Percentiles rank a stretch among this genome's conserved stretches.
Evolutionary conservation across 495 filamentous ascomycete genomes (phyloP).

Genomic region (Penicillium lividum): DNA sequence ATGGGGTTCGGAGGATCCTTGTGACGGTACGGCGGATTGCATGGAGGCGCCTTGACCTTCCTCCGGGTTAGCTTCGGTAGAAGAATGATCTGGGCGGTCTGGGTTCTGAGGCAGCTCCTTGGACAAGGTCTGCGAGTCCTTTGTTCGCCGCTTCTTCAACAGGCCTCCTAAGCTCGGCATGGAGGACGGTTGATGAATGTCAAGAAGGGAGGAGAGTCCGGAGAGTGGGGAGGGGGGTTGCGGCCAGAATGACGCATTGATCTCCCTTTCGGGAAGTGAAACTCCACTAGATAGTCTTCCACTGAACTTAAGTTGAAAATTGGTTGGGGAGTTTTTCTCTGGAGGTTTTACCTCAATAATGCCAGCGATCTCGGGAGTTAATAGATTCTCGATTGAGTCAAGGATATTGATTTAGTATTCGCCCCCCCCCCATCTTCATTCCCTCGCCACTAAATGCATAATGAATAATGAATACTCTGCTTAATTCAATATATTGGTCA

Average conservation of each 20-base stretch:
- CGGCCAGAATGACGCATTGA: conserved; percentile 35
- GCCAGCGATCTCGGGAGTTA: too few species aligned
- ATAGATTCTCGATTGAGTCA: too few species aligned
- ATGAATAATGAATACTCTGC: background rate
- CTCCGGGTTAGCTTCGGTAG: conserved; percentile 28
- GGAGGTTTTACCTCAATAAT: too few species aligned
- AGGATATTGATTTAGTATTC: too few species aligned
- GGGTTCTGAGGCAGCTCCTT: conserved; percentile 45
- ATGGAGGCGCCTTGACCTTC: conserved; percentile 42
- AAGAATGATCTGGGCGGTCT: conserved; percentile 56
- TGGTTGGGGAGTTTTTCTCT: background rate
- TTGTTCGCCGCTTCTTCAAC: conserved; percentile 97
- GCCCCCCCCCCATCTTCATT: background rate
- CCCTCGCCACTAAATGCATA: background rate
- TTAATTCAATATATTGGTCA: background rate
- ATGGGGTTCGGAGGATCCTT: conserved; percentile 35
- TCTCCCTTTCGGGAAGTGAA: conserved; percentile 14
- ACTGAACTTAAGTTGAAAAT: background rate
- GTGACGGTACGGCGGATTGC: conserved; percentile 38
- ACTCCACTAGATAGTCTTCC: conserved; percentile 2
- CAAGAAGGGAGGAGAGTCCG: conserved; percentile 20
- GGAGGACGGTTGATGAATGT: conserved; percentile 27
- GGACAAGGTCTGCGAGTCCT: conserved; percentile 62
- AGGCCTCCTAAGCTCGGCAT: conserved; percentile 65
- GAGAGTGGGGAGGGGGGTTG: conserved; percentile 30